phyloP scores from a whole-genome alignment of 257 asterid genomes.

The Nicotiana noctiflora region DNA sequence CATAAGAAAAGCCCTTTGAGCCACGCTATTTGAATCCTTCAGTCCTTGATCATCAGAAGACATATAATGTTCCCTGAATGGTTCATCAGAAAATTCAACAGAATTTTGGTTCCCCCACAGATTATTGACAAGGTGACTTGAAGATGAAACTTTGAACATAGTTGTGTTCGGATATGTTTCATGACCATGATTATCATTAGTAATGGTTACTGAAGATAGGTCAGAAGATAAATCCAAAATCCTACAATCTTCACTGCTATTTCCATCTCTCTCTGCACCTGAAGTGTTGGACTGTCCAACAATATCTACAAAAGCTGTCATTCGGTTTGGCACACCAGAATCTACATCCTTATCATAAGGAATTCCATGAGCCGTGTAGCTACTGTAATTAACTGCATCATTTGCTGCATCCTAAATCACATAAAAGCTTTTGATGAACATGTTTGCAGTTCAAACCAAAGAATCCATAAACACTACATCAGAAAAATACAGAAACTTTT shows the following conservation, averaged over 20 bases:
- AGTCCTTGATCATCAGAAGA: slow-evolving; percentile 31
- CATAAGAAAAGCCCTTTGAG: slow-evolving; percentile 27
- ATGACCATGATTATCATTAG: neutral
- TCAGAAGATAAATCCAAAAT: slow-evolving; percentile 14
- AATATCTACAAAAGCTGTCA: slow-evolving; percentile 69
- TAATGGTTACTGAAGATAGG: slow-evolving; percentile 10
- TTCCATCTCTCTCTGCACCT: slow-evolving; percentile 51
- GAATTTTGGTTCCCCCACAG: slow-evolving; percentile 17
- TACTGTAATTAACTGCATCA: slow-evolving; percentile 29
- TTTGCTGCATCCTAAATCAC: slow-evolving; percentile 19
- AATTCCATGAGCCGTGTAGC: slow-evolving; percentile 21
- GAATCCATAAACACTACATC: neutral
- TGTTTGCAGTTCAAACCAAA: slow-evolving; percentile 7
- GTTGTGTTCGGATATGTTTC: neutral
- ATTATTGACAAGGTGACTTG: slow-evolving; percentile 6
- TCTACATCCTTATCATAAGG: slow-evolving; percentile 46
- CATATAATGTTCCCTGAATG: slow-evolving; percentile 34
- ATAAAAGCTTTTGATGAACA: neutral
- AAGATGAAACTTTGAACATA: slow-evolving; percentile 10
- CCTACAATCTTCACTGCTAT: slow-evolving; percentile 31
- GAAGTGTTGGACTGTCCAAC: slow-evolving; percentile 61
- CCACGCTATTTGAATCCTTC: slow-evolving; percentile 30
- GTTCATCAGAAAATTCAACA: slow-evolving; percentile 30
- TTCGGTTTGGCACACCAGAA: slow-evolving; percentile 40
- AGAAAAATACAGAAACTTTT: neutral